Conservation (phyloP, 495 filamentous ascomycete species). For the Penicillium daleae region DNA sequence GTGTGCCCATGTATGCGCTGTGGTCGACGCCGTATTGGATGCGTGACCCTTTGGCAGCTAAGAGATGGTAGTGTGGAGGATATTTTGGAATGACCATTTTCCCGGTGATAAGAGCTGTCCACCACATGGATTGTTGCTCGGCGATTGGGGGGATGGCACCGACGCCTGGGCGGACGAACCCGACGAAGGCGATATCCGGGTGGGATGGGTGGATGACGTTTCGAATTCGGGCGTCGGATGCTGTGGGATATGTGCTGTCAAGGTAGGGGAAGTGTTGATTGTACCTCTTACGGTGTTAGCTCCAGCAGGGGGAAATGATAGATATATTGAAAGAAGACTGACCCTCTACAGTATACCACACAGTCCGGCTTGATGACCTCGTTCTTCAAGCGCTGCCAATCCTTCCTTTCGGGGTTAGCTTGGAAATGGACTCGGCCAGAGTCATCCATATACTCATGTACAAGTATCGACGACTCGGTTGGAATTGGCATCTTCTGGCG, state of each 20-base stretch:
- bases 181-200: constrained; percentile 24
- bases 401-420: constrained; percentile 15
- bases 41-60: constrained; percentile 16
- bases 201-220: constrained; percentile 20
- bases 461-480: constrained; percentile 23
- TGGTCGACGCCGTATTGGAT: constrained; percentile 25
- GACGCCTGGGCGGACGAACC: constrained; percentile 25
- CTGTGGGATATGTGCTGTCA: constrained; percentile 19
- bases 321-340: too few relatives aligned
- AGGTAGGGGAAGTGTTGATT: constrained; percentile 26
- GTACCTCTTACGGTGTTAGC: constrained; percentile 9
- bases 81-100: constrained; percentile 17
- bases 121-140: constrained; percentile 23
- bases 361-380: constrained; percentile 18
- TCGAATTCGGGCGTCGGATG: constrained; percentile 22
- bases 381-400: constrained; percentile 22
- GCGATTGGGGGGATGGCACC: constrained; percentile 24
- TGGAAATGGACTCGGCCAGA: constrained; percentile 20
- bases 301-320: background rate
- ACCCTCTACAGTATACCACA: constrained; percentile 23
- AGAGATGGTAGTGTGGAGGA: constrained; percentile 21
- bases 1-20: constrained; percentile 23
- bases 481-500: constrained; percentile 21
- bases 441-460: constrained; percentile 21
- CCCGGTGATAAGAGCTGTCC: constrained; percentile 20